A percentile compares a stretch with the other conserved stretches of the same genome.
Conservation (phyloP, 1,284 basidiomycete species). For the Leucoagaricus sp. region DNA sequence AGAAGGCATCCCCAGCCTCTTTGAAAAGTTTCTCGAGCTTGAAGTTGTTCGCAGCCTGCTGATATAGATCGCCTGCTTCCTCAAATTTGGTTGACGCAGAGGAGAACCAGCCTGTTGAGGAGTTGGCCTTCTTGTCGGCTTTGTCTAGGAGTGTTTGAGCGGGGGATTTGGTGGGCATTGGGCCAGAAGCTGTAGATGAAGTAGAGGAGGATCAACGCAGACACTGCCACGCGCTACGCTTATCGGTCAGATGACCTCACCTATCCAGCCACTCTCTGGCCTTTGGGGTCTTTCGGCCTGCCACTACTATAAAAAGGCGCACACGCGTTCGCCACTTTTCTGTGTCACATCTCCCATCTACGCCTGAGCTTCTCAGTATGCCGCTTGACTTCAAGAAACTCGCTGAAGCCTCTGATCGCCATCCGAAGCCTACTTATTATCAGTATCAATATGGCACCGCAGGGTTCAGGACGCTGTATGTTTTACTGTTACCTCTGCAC, state of each 20-base stretch:
- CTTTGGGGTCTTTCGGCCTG: constrained; percentile 8
- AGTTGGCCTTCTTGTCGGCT: constrained; percentile 90
- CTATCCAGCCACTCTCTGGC: neutral
- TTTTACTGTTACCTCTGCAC: constrained; percentile 19
- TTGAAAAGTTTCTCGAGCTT: constrained; percentile 93
- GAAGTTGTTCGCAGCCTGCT: constrained; percentile 94
- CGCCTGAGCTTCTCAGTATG: constrained; percentile 7
- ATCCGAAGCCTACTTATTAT: constrained; percentile 64
- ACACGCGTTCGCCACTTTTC: neutral
- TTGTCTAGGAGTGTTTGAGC: constrained; percentile 77
- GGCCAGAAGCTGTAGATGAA: constrained; percentile 18
- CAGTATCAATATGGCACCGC: constrained; percentile 92
- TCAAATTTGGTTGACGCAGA: constrained; percentile 82
- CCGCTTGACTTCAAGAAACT: constrained; percentile 45
- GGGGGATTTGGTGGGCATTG: constrained; percentile 62
- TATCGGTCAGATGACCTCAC: constrained; percentile 17
- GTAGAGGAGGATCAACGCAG: constrained; percentile 9
- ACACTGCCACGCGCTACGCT: constrained; percentile 3
- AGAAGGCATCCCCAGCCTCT: constrained; percentile 87
- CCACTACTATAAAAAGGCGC: constrained; percentile 4
- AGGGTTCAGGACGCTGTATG: constrained; percentile 91
- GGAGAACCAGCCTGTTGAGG: constrained; percentile 86
- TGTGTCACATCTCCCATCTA: neutral
- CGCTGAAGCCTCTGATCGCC: constrained; percentile 50
- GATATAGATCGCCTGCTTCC: constrained; percentile 93